Conservation (phyloP, 1,284 basidiomycete genomes). For the Cryptococcus deneoformans region DNA sequence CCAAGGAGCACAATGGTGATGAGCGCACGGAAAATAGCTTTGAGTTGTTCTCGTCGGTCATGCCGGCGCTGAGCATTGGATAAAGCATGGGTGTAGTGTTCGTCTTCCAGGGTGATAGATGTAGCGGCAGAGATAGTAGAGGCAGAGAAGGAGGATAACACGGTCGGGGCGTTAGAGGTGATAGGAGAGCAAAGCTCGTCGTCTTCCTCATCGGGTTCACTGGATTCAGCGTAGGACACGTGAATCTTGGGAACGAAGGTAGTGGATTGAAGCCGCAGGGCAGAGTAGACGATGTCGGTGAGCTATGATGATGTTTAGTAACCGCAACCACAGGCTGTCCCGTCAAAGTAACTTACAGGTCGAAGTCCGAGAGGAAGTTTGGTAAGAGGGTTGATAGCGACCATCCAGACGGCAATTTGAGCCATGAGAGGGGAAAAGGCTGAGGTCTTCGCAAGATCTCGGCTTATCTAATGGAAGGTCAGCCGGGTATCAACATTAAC, state of each 20-base stretch:
- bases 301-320: constrained; percentile 19
- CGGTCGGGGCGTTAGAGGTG: constrained; percentile 17
- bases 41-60: constrained; percentile 43
- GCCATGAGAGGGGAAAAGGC: constrained; percentile 70
- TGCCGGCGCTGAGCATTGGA: constrained; percentile 54
- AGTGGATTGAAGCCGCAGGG: constrained; percentile 38
- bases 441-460: constrained; percentile 48
- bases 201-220: not conserved
- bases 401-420: constrained; percentile 75
- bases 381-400: constrained; percentile 56
- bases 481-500: constrained; percentile 3
- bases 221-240: not conserved
- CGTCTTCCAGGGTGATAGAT: not conserved
- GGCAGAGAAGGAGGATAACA: constrained; percentile 4
- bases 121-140: constrained; percentile 5
- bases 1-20: constrained; percentile 63
- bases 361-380: constrained; percentile 82
- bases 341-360: constrained; percentile 59
- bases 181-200: constrained; percentile 4
- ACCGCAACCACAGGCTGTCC: not conserved
- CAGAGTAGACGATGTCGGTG: constrained; percentile 37
- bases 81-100: constrained; percentile 36
- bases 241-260: constrained; percentile 28
- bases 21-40: constrained; percentile 54
- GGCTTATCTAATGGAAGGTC: too few relatives aligned